phyloP scores from a whole-genome alignment of 345 rosid genomes.

The Populus deltoides region DNA sequence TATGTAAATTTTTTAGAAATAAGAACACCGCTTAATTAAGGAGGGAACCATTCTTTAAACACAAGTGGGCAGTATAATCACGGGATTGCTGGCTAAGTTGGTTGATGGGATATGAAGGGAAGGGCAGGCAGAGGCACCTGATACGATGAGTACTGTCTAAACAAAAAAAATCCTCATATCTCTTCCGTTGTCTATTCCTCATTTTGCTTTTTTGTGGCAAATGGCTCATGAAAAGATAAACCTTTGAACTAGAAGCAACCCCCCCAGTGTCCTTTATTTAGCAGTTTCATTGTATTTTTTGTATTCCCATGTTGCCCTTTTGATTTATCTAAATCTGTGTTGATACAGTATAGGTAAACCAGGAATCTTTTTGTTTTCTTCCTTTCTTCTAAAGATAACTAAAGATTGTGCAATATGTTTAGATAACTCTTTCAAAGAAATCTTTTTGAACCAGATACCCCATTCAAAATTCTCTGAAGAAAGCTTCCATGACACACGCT shows the following conservation, averaged over 20 bases:
- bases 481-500: background rate
- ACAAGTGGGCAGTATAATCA: slow-evolving; percentile 16
- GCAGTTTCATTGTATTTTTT: background rate
- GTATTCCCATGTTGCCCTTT: background rate
- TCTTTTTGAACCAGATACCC: slow-evolving; percentile 19
- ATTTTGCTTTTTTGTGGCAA: slow-evolving; percentile 25
- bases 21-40: background rate
- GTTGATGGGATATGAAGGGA: slow-evolving; percentile 26
- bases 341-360: background rate
- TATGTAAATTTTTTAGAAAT: too few relatives aligned
- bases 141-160: slow-evolving; percentile 18
- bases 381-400: slow-evolving; percentile 5
- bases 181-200: background rate
- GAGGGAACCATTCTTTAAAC: slow-evolving; percentile 7
- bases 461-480: background rate
- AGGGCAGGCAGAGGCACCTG: slow-evolving; percentile 30
- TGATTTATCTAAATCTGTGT: background rate
- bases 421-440: slow-evolving; percentile 7
- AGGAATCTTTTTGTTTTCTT: slow-evolving; percentile 7
- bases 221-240: background rate
- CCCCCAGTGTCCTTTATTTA: background rate
- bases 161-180: slow-evolving; percentile 14
- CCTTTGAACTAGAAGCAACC: slow-evolving; percentile 10
- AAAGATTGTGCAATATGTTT: slow-evolving; percentile 22
- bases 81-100: slow-evolving; percentile 18